phyloP scores from a whole-genome alignment of 2,329 filamentous ascomycete genomes.

The Penicillium decumbens region DNA sequence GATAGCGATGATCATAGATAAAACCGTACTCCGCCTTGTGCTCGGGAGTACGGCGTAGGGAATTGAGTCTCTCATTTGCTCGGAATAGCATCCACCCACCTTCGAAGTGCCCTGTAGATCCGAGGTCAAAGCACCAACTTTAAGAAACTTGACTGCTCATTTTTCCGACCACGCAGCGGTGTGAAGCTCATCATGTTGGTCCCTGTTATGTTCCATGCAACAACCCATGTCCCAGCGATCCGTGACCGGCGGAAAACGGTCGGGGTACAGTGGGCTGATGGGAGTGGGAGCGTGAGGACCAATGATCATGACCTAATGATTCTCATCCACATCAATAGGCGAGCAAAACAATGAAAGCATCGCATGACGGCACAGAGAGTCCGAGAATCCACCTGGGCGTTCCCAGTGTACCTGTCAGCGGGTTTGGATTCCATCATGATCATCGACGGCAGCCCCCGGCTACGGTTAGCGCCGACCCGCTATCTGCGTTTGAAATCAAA shows the following conservation, averaged over 20 bases:
- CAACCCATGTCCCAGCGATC: conserved; percentile 1
- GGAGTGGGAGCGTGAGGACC: neutral
- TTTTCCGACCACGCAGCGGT: conserved; percentile 3
- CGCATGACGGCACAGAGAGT: neutral
- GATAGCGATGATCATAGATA: neutral
- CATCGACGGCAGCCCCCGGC: conserved; percentile 8
- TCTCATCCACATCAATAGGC: neutral
- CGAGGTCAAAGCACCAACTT: conserved; percentile 4
- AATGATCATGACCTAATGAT: conserved; percentile 1
- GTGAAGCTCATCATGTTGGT: neutral
- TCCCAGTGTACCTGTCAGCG: neutral
- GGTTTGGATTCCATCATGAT: conserved; percentile 17
- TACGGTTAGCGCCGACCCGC: conserved; percentile 4
- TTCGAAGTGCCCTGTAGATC: conserved; percentile 1
- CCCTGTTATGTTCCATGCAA: conserved; percentile 4
- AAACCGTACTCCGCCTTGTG: neutral
- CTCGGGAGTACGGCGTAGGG: neutral
- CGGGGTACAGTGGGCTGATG: neutral
- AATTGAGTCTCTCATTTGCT: neutral
- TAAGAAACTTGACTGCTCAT: conserved; percentile 6
- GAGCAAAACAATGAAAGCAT: neutral
- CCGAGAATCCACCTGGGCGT: neutral
- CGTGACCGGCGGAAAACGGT: conserved; percentile 1
- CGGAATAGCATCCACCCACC: neutral
- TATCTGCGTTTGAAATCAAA: conserved; percentile 8